Conservation (phyloP, 202 grass and related monocot species). For the Elaeis oleifera region DNA sequence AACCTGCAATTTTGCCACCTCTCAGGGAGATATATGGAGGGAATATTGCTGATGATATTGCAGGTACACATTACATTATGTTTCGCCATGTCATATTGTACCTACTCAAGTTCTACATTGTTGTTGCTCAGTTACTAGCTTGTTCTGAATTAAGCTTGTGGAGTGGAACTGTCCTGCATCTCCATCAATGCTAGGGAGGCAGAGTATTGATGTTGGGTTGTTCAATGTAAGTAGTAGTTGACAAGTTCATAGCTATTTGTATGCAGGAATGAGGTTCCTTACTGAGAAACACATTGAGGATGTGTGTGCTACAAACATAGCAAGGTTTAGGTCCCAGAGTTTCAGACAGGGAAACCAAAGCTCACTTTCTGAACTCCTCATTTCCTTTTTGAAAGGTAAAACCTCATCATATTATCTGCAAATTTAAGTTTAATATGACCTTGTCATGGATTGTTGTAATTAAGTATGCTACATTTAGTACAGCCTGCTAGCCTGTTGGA, state of each 20-base stretch:
- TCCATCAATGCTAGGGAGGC: too few species aligned
- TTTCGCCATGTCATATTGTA: too few species aligned
- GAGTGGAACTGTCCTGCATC: too few species aligned
- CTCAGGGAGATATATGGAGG: constrained; percentile 63
- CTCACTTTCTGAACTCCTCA: constrained; percentile 51
- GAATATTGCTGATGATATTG: constrained; percentile 54
- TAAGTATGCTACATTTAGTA: too few species aligned
- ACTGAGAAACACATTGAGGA: constrained; percentile 42
- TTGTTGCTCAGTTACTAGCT: too few species aligned
- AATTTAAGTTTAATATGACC: neutral
- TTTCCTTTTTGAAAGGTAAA: constrained; percentile 79
- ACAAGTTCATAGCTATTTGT: constrained; percentile 18
- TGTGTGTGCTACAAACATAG: constrained; percentile 59
- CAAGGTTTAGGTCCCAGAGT: constrained; percentile 41
- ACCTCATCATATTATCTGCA: constrained; percentile 3
- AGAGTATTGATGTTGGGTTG: too few species aligned
- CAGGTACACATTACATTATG: constrained; percentile 31
- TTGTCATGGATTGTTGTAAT: neutral
- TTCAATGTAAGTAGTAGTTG: constrained; percentile 14
- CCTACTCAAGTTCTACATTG: too few species aligned
- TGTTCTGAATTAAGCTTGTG: too few species aligned
- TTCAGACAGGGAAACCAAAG: constrained; percentile 45
- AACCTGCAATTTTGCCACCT: constrained; percentile 77
- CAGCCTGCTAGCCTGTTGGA: too few species aligned
- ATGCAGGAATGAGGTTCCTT: constrained; percentile 31